Percentiles rank a stretch among this genome's conserved stretches.
Conservation (phyloP, 768 basidiomycete species). For the Chalciporus piperatus region DNA sequence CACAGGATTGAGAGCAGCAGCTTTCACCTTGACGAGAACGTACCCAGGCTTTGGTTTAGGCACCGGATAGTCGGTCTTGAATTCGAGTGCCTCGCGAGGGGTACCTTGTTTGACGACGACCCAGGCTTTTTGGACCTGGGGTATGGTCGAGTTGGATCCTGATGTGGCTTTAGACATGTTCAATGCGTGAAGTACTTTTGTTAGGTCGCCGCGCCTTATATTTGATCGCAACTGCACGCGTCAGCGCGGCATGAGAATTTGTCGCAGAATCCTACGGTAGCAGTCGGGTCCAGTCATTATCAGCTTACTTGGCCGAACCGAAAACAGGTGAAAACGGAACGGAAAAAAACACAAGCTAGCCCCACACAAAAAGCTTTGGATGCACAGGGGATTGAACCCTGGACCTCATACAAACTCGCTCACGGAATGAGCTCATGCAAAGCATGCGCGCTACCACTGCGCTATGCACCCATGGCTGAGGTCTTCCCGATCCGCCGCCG, state of each 20-base stretch:
- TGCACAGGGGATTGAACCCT: slow-evolving; percentile 42
- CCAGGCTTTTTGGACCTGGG: slow-evolving; percentile 28
- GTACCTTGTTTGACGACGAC: slow-evolving; percentile 27
- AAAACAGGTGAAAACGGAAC: too few relatives aligned
- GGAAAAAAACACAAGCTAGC: too few relatives aligned
- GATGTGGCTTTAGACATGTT: too few relatives aligned
- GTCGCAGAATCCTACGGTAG: too few relatives aligned
- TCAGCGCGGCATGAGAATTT: too few relatives aligned
- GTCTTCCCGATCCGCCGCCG: too few relatives aligned
- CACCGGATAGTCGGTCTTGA: slow-evolving; percentile 28
- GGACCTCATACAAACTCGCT: slow-evolving; percentile 36
- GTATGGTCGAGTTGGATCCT: too few relatives aligned
- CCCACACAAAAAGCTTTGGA: slow-evolving; percentile 24
- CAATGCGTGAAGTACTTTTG: too few relatives aligned
- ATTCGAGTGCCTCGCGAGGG: slow-evolving; percentile 28
- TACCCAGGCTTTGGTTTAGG: slow-evolving; percentile 38
- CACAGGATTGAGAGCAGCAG: slow-evolving; percentile 69
- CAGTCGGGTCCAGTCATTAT: too few relatives aligned
- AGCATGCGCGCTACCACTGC: slow-evolving; percentile 41
- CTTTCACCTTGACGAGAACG: slow-evolving; percentile 50
- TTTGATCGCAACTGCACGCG: too few relatives aligned
- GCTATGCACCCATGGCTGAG: slow-evolving; percentile 11
- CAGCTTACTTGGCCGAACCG: too few relatives aligned
- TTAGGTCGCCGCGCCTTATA: too few relatives aligned
- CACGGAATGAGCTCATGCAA: slow-evolving; percentile 26